Percentiles rank a stretch among this genome's conserved stretches.
phyloP scores from a whole-genome alignment of 768 basidiomycete genomes.

The Asterophora parasitica region DNA sequence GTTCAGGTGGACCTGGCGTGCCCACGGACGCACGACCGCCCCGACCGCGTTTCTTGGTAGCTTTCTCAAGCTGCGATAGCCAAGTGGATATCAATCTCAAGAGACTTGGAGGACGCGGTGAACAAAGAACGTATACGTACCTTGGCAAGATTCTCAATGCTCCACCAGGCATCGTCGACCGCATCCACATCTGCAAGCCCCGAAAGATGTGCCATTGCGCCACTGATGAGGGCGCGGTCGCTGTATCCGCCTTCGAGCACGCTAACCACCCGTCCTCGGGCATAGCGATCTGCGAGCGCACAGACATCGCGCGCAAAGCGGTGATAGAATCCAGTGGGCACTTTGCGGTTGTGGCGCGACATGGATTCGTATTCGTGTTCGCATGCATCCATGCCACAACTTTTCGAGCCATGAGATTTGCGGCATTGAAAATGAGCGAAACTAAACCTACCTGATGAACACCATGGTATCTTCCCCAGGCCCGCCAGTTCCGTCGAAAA shows the following conservation, averaged over 20 bases:
- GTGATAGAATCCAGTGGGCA: slow-evolving; percentile 82
- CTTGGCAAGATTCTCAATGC: slow-evolving; percentile 49
- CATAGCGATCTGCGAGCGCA: slow-evolving; percentile 57
- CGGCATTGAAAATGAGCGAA: not conserved
- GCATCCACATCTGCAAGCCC: slow-evolving; percentile 50
- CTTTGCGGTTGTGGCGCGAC: slow-evolving; percentile 88
- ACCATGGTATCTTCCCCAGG: slow-evolving; percentile 69
- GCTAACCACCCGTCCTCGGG: slow-evolving; percentile 70
- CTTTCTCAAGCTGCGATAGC: slow-evolving; percentile 55
- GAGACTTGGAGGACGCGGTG: not conserved
- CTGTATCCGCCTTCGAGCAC: slow-evolving; percentile 96
- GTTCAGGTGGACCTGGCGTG: slow-evolving; percentile 28
- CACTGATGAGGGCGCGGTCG: slow-evolving; percentile 82
- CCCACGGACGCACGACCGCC: slow-evolving; percentile 42
- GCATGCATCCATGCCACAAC: slow-evolving; percentile 93
- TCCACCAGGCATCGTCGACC: slow-evolving; percentile 63
- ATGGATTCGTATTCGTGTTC: slow-evolving; percentile 89
- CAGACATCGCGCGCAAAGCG: slow-evolving; percentile 74
- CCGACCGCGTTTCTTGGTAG: slow-evolving; percentile 50
- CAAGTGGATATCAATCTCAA: not conserved
- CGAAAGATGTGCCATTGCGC: slow-evolving; percentile 72
- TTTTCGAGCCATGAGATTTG: slow-evolving; percentile 22
- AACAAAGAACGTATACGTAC: slow-evolving; percentile 29
- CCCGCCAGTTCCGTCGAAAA: slow-evolving; percentile 62
- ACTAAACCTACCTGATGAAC: slow-evolving; percentile 73